Evolutionary conservation across 2,329 filamentous ascomycete genomes (phyloP), one percentile per base, ranked within the genome.

Genomic region (Penicillium sp.): DNA sequence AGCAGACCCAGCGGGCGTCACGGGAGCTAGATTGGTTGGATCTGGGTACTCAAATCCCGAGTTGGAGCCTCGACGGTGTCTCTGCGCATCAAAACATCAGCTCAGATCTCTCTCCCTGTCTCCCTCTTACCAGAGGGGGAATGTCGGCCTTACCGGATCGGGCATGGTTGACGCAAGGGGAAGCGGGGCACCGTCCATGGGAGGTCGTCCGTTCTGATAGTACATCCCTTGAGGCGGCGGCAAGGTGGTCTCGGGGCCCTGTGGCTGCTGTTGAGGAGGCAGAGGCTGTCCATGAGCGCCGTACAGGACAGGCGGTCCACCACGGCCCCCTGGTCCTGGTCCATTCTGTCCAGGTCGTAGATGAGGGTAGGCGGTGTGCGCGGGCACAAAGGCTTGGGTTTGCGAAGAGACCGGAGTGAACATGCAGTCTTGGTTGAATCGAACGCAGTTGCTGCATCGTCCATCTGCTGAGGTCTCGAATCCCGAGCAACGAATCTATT

Each of bases 351-450:
- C 53, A 23, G 53, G 53, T 55, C 81, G 78, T 68, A 83, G 70
- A 66, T 81, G 77, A 17, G 82, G 82, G 61, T 83, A 89, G 57
- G 87, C 85, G 7, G 87, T 86, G 70, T 89, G 86, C 10, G 87
- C 87, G 8, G 88, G 88, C 35, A 90, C 88, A 68, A 90, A 90
- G 12, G 88, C 88, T 72, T 89, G 87, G 9, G 87, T 85, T 75
- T 90, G 87, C 12, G 87, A 88, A 4, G 86, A 89, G 25, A 91
- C 88, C 2, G 88, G 88, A 1, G 87, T 90, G 74, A 91, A 91
- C 74, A 91, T 85, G 75, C 88, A 91, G 70, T 89, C 87, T 74
- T 90, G 88, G 63, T 88, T 87, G 76, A 90, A 91, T 48, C 88
- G 81, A 62, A 86, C 81, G 70, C 88, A 91, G 72, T 90, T 90